Conservation (phyloP, 148 eudicot species). For the Amaranthus hypochondriacus region DNA sequence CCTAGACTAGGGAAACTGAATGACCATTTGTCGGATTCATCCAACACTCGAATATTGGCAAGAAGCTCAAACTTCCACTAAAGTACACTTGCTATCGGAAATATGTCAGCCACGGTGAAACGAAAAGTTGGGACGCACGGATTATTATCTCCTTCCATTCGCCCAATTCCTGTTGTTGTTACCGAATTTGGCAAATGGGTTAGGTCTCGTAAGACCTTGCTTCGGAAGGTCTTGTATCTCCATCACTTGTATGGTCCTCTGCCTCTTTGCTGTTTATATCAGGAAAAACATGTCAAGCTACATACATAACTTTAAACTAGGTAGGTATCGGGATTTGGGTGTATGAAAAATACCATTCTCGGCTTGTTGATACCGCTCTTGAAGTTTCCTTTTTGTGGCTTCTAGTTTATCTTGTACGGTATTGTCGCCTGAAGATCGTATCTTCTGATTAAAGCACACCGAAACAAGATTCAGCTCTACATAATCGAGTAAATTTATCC, state of each 20-base stretch:
- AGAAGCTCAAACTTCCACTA: neutral
- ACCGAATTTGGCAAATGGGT: slow-evolving; percentile 51
- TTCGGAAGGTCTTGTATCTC: slow-evolving; percentile 83
- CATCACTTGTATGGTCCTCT: slow-evolving; percentile 83
- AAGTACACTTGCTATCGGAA: neutral
- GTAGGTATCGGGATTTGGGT: neutral
- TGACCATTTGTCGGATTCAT: neutral
- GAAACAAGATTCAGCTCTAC: slow-evolving; percentile 10
- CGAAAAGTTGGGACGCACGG: neutral
- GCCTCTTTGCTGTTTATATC: slow-evolving; percentile 67
- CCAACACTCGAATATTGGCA: neutral
- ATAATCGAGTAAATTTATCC: neutral
- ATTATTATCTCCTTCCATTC: slow-evolving; percentile 54
- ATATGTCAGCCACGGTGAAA: neutral
- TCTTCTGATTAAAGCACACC: slow-evolving; percentile 30
- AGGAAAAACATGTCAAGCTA: slow-evolving; percentile 4
- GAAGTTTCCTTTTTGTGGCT: slow-evolving; percentile 87
- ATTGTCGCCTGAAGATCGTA: slow-evolving; percentile 35
- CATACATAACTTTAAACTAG: neutral
- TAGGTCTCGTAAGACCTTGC: slow-evolving; percentile 46
- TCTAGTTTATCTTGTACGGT: slow-evolving; percentile 51
- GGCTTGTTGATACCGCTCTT: slow-evolving; percentile 83
- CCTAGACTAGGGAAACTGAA: neutral
- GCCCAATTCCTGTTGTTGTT: slow-evolving; percentile 59
- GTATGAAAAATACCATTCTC: slow-evolving; percentile 56